Evolutionary conservation across 257 asterid species (phyloP).

Genomic region (Solanum tacnaense): DNA sequence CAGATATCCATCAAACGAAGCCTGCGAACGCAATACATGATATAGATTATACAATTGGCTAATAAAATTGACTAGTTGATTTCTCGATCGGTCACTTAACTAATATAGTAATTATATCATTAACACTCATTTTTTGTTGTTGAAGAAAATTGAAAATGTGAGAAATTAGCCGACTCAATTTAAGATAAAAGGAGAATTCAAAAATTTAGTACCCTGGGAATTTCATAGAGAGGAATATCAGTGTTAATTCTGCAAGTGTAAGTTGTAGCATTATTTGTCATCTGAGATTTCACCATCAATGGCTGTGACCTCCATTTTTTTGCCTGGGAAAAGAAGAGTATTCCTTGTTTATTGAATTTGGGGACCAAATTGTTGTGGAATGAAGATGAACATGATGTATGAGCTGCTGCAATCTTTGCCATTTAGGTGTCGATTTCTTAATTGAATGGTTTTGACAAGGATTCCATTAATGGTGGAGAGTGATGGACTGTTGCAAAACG

Average conservation of each 20-base stretch:
- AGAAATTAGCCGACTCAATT: no score
- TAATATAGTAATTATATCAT: no score
- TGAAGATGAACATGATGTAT: not conserved
- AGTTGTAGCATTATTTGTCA: conserved; percentile 13
- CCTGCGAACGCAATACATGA: conserved; percentile 26
- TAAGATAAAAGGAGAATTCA: not conserved
- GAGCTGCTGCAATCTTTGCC: not conserved
- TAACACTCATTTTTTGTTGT: no score
- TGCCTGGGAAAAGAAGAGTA: not conserved
- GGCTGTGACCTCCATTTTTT: not conserved
- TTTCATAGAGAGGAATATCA: conserved; percentile 71
- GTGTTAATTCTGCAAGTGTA: conserved; percentile 67
- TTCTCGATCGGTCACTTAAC: no score
- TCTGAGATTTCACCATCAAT: not conserved
- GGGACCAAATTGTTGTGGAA: not conserved
- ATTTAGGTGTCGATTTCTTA: not conserved
- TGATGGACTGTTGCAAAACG: not conserved
- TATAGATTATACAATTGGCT: no score
- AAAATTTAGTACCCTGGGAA: conserved; percentile 44
- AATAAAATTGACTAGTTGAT: no score
- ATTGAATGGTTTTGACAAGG: not conserved
- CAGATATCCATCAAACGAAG: conserved; percentile 77
- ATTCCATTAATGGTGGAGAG: not conserved
- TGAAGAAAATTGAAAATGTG: no score
- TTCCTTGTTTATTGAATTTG: not conserved